A percentile compares a stretch with the other conserved stretches of the same genome.
Conservation (phyloP, 1,284 basidiomycete genomes). For the Vanrija sp. region DNA sequence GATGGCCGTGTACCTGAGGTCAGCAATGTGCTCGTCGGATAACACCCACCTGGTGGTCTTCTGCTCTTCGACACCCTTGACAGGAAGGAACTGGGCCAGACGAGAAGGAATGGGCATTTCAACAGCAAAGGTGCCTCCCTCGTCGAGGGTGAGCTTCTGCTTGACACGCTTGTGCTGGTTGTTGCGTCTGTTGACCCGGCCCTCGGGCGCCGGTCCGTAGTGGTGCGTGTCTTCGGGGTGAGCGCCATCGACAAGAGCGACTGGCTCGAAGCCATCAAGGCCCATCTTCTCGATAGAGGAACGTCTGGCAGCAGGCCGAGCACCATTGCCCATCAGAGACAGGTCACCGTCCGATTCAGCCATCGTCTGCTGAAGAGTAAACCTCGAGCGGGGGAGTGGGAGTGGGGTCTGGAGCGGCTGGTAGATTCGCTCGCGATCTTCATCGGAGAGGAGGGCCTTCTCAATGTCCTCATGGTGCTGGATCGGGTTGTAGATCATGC, state of each 20-base stretch:
- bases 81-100: slow-evolving; percentile 66
- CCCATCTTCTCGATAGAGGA: slow-evolving; percentile 13
- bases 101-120: slow-evolving; percentile 80
- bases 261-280: slow-evolving; percentile 15
- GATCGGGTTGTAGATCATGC: slow-evolving; percentile 12
- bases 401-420: not conserved
- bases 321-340: not conserved
- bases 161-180: slow-evolving; percentile 53
- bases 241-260: slow-evolving; percentile 10
- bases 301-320: not conserved
- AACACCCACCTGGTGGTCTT: slow-evolving; percentile 65
- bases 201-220: slow-evolving; percentile 79
- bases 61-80: slow-evolving; percentile 78
- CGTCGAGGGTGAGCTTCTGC: slow-evolving; percentile 49
- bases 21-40: not conserved
- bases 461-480: slow-evolving; percentile 21
- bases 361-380: too few species aligned
- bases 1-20: slow-evolving; percentile 64
- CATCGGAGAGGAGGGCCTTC: slow-evolving; percentile 26
- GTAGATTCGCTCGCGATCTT: slow-evolving; percentile 6
- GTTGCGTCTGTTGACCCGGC: slow-evolving; percentile 68
- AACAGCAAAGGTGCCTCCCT: slow-evolving; percentile 78
- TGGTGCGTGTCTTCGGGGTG: slow-evolving; percentile 58
- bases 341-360: slow-evolving; percentile 15
- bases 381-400: not conserved